phyloP scores from a whole-genome alignment of 2,329 filamentous ascomycete species.

The Aspergillus felis region DNA sequence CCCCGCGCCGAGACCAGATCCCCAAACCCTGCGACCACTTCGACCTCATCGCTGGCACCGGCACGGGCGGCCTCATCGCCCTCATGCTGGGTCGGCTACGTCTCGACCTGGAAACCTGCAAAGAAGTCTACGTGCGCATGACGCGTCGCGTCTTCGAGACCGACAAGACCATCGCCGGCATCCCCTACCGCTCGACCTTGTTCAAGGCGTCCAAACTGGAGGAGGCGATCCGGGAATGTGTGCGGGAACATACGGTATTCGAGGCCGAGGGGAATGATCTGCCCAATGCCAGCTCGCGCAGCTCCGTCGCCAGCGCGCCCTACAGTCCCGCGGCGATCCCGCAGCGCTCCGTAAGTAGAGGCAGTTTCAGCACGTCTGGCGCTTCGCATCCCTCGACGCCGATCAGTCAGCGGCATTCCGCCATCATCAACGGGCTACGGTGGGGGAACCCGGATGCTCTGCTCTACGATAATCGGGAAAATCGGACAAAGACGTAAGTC shows the following conservation, averaged over 20 bases:
- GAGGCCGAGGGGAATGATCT: constrained; percentile 81
- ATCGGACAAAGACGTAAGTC: constrained; percentile 85
- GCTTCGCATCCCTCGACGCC: constrained; percentile 57
- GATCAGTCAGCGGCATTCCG: constrained; percentile 50
- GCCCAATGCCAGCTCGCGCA: constrained; percentile 36
- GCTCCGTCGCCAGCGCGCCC: constrained; percentile 47
- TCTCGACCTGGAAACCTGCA: constrained; percentile 93
- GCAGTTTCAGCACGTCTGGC: constrained; percentile 78
- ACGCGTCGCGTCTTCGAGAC: constrained; percentile 95
- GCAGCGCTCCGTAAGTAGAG: constrained; percentile 69
- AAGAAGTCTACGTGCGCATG: constrained; percentile 93
- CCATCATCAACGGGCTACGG: constrained; percentile 42
- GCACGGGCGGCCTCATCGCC: constrained; percentile 94
- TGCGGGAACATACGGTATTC: constrained; percentile 76
- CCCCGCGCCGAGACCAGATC: constrained; percentile 85
- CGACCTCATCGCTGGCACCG: constrained; percentile 92
- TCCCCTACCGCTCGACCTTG: constrained; percentile 87
- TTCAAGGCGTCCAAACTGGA: constrained; percentile 97
- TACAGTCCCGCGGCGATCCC: constrained; percentile 37
- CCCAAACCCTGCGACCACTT: constrained; percentile 98
- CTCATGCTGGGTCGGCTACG: constrained; percentile 90
- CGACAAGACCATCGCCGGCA: constrained; percentile 94
- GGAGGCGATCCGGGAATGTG: constrained; percentile 85
- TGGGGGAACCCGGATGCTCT: constrained; percentile 80
- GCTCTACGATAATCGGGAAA: constrained; percentile 83